Evolutionary conservation across 225 moss, liverwort and hornwort genomes (phyloP), one percentile per base, ranked within the genome.

Genomic region (Physcomitrellopsis africana): DNA sequence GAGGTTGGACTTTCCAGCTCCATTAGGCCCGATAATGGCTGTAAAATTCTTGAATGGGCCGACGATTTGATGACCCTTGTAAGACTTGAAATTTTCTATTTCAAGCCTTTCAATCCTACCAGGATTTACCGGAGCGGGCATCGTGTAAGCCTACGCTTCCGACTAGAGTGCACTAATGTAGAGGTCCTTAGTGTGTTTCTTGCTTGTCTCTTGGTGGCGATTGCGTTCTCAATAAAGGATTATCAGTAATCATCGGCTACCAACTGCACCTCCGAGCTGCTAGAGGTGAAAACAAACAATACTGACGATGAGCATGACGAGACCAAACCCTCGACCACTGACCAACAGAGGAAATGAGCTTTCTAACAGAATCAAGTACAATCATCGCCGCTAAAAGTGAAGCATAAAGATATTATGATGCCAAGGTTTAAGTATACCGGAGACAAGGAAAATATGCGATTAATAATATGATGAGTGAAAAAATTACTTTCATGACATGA

Each of bases 21-120:
- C 97, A 90, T 94, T 94, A 17, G 97, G 99, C 32, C 99, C 99
- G 23, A 99, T 99, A 73, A 99, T 95, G 76, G 99, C 99, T 24
- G 99, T 99, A 69, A 99, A 99, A 46, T 92, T 95, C 81, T 86
- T 93, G 67, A 99, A 99, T 10, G 99, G 99, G 15, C 99, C 99
- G 29, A 99, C 90, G 42, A 95, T 80, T 81, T 99, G 99, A 77
- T 99, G 95, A 48, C 99, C 99, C 90, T 99, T 90, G 84, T 99
- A 99, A 0, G 99, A 99, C 80, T 99, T 99, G 78, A 99, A 99
- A 81, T 99, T 99, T 60, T 99, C 95, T 49, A 99, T 85, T 78
- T 99, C 99, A 61, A 99, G 87, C 80, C 95, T 89, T 73, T 95
- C 92, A 57, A 99, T 99, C 69, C 93, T 95, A 68, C 99, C 99